Base-by-base conservation (phyloP, 2,329 filamentous ascomycete species). In the Tolypocladium ophioglossoides region DNA sequence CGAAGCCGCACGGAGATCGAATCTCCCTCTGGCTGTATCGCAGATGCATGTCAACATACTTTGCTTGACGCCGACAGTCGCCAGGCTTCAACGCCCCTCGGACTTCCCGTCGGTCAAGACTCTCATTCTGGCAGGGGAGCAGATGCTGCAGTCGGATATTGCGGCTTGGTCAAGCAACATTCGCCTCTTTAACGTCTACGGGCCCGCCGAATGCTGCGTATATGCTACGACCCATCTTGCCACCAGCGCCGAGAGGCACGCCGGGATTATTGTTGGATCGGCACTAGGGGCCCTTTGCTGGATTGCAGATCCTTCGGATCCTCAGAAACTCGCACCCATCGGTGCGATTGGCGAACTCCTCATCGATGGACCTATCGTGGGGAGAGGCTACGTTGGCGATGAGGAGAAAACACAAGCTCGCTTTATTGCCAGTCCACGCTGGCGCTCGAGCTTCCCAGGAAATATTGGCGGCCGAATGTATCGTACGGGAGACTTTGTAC, bases 1-100 rank as follows among this genome's bases (percentile, higher is more conserved):
- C 0, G 78, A 82, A 18, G 71, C 74, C 35, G 74, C 78, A 50
- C 74, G 78, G 4, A 70, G 80, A 50, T 79, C 80, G 50, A 70
- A 78, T 54, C 61, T 79, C 14, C 72, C 71, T 27, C 72, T 71
- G 9, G 74, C 72, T 11, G 75, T 75, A 51, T 67, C 72, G 18
- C 68, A 66, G n/a, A 68, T 73, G 60, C 65, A 65, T 8, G 70
- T 73, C 44, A 78, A 78, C 59, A 73, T 76, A 68, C 74, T 73
- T 1, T 68, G 72, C 50, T 74, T 79, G 64, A 79, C 77, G 0
- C 77, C 77, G 0, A 76, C 75, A 0, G 75, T 79, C 0, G 74
- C 74, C 2, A 70, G 74, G 0, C 72, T 78, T 4, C 61, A 78
- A 2, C 72, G 76, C 14, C 61, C 72, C 0, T 70, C 73, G 46